Evolutionary conservation across 768 basidiomycete species (phyloP), one percentile per base, ranked within the genome.

Genomic region (Erythrobasidium yunnanense): DNA sequence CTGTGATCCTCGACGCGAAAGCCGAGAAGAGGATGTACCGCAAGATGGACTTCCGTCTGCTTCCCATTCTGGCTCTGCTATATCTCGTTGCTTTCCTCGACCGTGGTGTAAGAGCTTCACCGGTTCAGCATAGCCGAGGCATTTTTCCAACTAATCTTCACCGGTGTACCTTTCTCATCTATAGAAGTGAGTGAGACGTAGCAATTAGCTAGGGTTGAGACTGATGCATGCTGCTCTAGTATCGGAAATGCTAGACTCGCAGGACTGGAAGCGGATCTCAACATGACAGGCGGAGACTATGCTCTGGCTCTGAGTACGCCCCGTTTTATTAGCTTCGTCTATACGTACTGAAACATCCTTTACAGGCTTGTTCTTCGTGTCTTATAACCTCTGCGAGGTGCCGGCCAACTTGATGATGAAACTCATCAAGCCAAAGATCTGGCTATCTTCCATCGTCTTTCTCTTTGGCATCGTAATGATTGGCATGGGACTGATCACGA

Each of bases 351-450:
- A 5, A n/a, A 38, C 32, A 34, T 38, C 15, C 17, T 4, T 5
- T n/a, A 30, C 51, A 52, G 50, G 49, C 35, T 27, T 54, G 23
- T 54, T 27, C 22, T 55, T 51, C 49, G 34, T 33, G 6, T 27
- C 42, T 27, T 58, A 55, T 13, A 66, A 63, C 33, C 56, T 66
- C 29, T 71, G 53, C 56, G 58, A 66, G 42, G 71, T 72, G 0
- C 69, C 71, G 8, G 66, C 69, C 15, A 72, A 72, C 50, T 51
- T 72, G 2, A 51, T 72, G 55, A 53, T 72, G 13, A 72, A 70
- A 66, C 50, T 27, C 34, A 55, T 68, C 4, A 17, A 52, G 0
- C 68, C 71, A 4, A 45, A 66, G 56, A 60, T 65, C 29, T 71
- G 71, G 71, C 69, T 72, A 11, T 55, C 60, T 0, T 51, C 56